phyloP scores from a whole-genome alignment of 345 rosid genomes.

The Pistacia vera region DNA sequence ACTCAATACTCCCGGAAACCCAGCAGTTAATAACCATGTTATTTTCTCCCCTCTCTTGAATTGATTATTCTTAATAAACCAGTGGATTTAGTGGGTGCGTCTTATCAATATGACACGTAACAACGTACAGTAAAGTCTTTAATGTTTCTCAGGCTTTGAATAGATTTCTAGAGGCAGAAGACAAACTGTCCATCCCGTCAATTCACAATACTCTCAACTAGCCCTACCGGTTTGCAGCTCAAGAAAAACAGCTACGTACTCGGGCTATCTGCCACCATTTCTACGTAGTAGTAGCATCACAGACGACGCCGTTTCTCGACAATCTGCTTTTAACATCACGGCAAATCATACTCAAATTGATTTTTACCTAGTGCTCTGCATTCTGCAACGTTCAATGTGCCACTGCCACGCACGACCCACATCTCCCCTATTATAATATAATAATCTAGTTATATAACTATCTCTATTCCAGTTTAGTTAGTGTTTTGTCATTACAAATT shows the following conservation, averaged over 20 bases:
- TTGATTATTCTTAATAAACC: not conserved
- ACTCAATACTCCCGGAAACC: slow-evolving; percentile 29
- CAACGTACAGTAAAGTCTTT: not conserved
- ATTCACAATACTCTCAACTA: slow-evolving; percentile 21
- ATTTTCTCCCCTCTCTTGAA: not conserved
- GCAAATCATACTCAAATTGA: not conserved
- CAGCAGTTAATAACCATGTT: slow-evolving; percentile 34
- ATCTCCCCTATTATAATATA: not conserved
- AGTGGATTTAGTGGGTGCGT: slow-evolving; percentile 21
- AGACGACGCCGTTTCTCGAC: slow-evolving; percentile 22
- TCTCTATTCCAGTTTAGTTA: not conserved
- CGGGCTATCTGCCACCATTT: not conserved
- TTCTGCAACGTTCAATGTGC: no score
- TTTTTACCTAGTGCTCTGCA: not conserved
- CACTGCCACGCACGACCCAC: not conserved
- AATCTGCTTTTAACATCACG: not conserved
- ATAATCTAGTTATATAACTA: no score
- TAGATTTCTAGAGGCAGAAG: slow-evolving; percentile 9
- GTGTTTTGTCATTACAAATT: not conserved
- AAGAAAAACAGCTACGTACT: not conserved
- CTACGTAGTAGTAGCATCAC: no score
- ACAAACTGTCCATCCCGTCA: slow-evolving; percentile 26
- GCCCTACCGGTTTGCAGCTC: slow-evolving; percentile 17
- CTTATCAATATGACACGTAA: not conserved
- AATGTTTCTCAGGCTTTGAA: slow-evolving; percentile 13